These are phyloP conservation scores for Yarrowia sp. DNA, from an alignment of 805 yeast genomes.

Conservation along the genomic window DNA sequence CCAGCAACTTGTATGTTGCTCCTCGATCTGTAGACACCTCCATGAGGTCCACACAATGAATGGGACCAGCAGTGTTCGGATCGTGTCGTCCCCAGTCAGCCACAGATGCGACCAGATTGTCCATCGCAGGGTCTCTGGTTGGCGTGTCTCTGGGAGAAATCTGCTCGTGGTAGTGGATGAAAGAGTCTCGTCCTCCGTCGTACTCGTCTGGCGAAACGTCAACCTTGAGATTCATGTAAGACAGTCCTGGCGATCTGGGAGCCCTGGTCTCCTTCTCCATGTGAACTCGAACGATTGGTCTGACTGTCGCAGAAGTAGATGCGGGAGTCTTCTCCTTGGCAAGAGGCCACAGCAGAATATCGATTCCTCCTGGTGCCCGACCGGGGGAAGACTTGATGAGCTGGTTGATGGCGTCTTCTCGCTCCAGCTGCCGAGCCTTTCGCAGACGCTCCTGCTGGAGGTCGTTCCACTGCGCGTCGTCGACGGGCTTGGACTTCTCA, in stretches of 20 bases:
- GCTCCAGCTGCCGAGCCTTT: neutral
- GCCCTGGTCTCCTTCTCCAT: neutral
- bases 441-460: neutral
- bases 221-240: neutral
- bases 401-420: slow-evolving; percentile 9
- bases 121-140: neutral
- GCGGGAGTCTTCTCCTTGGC: slow-evolving; percentile 15
- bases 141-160: neutral
- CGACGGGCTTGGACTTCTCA: neutral
- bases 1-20: neutral
- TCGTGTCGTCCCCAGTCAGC: slow-evolving; percentile 3
- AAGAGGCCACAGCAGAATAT: slow-evolving; percentile 9
- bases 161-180: neutral
- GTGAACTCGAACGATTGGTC: neutral
- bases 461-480: slow-evolving; percentile 16
- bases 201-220: slow-evolving; percentile 3
- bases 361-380: neutral
- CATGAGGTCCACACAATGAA: slow-evolving; percentile 1
- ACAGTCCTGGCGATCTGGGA: neutral
- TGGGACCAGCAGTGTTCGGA: neutral
- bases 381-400: neutral
- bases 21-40: slow-evolving; percentile 10
- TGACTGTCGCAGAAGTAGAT: neutral
- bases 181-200: slow-evolving; percentile 9
- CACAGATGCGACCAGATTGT: neutral